Conservation (phyloP, 2,329 filamentous ascomycete species). For the Penicillium sp. region DNA sequence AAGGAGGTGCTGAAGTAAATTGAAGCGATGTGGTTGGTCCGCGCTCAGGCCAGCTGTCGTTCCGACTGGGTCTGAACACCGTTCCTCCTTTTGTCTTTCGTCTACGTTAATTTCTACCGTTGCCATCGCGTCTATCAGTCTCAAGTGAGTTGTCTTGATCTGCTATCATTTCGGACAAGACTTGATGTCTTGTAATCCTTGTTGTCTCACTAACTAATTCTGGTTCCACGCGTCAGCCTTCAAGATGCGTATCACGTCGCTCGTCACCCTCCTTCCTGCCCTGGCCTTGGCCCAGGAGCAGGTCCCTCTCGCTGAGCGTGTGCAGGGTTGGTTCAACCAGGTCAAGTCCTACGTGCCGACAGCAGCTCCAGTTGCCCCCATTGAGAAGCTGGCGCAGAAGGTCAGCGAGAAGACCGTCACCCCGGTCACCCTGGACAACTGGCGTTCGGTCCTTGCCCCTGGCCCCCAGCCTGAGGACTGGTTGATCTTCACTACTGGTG, state of each 20-base stretch:
- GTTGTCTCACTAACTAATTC: conserved; percentile 9
- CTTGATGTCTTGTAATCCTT: not conserved
- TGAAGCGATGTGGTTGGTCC: conserved; percentile 19
- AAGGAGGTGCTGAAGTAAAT: conserved; percentile 4
- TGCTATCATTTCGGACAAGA: not conserved
- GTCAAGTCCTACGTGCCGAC: conserved; percentile 56
- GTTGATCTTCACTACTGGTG: conserved; percentile 60
- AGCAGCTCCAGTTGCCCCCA: conserved; percentile 36
- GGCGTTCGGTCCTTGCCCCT: conserved; percentile 51
- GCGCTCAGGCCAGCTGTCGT: conserved; percentile 35
- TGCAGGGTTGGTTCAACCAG: conserved; percentile 49
- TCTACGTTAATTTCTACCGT: conserved; percentile 9
- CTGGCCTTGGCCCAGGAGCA: conserved; percentile 57
- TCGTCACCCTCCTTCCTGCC: conserved; percentile 48
- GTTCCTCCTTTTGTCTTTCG: conserved; percentile 12
- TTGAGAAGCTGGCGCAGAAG: conserved; percentile 47
- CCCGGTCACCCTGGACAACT: conserved; percentile 55
- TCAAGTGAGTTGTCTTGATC: conserved; percentile 3
- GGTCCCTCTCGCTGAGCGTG: conserved; percentile 48
- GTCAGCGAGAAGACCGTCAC: conserved; percentile 51
- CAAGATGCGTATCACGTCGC: conserved; percentile 53
- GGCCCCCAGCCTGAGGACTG: conserved; percentile 49
- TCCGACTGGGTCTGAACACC: conserved; percentile 18
- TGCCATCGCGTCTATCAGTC: conserved; percentile 5
- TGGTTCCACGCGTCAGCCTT: conserved; percentile 21